Conservation (phyloP, 2,329 filamentous ascomycete species). For the Botrytis fragariae region DNA sequence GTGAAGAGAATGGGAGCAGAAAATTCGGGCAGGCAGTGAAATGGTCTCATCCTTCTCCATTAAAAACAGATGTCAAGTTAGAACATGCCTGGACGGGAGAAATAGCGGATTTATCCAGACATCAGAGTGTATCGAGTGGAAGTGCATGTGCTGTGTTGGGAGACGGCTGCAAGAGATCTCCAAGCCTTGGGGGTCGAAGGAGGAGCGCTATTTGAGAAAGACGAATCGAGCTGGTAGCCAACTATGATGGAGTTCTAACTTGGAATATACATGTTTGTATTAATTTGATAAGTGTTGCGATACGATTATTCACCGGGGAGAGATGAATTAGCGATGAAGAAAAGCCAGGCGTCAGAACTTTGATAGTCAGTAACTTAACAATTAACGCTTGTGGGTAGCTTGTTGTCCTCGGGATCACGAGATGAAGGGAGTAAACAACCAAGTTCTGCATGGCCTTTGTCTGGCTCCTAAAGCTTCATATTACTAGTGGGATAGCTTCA, state of each 20-base stretch:
- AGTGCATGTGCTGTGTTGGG: neutral
- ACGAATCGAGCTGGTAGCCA: neutral
- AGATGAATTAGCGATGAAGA: neutral
- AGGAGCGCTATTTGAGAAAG: neutral
- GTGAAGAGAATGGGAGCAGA: neutral
- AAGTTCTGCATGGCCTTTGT: neutral
- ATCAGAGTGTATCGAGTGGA: slow-evolving; percentile 7
- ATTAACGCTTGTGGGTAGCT: neutral
- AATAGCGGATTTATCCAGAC: neutral
- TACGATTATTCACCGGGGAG: neutral
- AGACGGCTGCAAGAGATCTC: neutral
- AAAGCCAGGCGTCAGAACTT: neutral
- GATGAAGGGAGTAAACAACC: neutral
- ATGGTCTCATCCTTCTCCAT: neutral
- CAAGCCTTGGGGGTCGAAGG: neutral
- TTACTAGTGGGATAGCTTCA: neutral
- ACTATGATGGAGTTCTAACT: neutral
- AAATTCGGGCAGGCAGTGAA: neutral
- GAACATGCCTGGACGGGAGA: neutral
- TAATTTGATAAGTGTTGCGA: neutral
- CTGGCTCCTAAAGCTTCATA: neutral
- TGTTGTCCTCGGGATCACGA: neutral
- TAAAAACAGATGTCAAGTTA: neutral
- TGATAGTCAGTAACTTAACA: neutral
- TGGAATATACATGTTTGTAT: neutral